phyloP scores from a whole-genome alignment of 2,329 filamentous ascomycete species.

The Aspergillus brunneoviolaceus region DNA sequence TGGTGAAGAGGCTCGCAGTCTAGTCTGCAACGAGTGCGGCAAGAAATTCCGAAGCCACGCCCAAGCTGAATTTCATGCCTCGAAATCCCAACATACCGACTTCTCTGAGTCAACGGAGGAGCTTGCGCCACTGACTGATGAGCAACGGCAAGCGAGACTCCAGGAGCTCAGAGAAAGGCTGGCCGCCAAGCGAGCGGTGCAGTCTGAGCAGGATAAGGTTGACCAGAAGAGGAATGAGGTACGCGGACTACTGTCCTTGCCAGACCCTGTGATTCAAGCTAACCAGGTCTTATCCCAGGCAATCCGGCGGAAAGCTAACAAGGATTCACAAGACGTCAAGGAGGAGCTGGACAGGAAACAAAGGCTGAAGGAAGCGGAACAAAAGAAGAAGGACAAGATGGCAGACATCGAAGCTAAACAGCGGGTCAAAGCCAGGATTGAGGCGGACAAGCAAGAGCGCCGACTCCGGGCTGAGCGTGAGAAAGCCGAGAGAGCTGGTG shows the following conservation, averaged over 20 bases:
- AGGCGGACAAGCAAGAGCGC: slow-evolving; percentile 88
- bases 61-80: slow-evolving; percentile 85
- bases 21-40: slow-evolving; percentile 92
- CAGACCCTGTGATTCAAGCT: background rate
- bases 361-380: slow-evolving; percentile 84
- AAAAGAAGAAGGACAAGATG: slow-evolving; percentile 83
- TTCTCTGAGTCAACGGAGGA: slow-evolving; percentile 94
- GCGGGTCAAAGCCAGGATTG: slow-evolving; percentile 88
- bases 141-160: slow-evolving; percentile 81
- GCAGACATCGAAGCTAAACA: slow-evolving; percentile 84
- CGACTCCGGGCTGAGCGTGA: slow-evolving; percentile 80
- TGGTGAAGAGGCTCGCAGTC: slow-evolving; percentile 71
- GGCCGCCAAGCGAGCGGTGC: slow-evolving; percentile 67
- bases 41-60: slow-evolving; percentile 82
- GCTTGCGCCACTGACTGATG: slow-evolving; percentile 84
- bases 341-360: slow-evolving; percentile 86
- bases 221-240: slow-evolving; percentile 85
- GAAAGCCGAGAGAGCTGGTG: slow-evolving; percentile 83
- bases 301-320: slow-evolving; percentile 82
- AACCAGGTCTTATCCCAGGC: slow-evolving; percentile 39
- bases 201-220: slow-evolving; percentile 72
- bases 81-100: slow-evolving; percentile 85
- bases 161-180: slow-evolving; percentile 71
- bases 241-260: slow-evolving; percentile 16
- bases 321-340: slow-evolving; percentile 83